Evolutionary conservation across 2,329 filamentous ascomycete genomes (phyloP), one percentile per base, ranked within the genome.

Genomic region (Pleomassaria siparia): DNA sequence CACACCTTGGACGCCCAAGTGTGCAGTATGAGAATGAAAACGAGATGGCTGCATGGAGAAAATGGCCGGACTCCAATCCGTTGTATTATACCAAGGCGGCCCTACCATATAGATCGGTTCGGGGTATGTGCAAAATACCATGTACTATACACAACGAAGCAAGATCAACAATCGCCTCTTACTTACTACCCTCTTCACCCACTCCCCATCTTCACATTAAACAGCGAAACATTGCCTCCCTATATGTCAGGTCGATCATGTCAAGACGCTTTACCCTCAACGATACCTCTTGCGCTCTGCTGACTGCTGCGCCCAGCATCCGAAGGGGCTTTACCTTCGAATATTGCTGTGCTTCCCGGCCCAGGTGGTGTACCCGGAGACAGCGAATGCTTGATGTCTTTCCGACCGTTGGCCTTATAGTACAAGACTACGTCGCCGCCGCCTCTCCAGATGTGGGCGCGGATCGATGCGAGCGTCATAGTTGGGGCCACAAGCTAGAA

Each of bases 381-480:
- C 2, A 60, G 60, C 7, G 52, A 40, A 18, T 61, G 62, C 33
- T 62, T 64, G 51, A 79, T 78, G 50, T 81, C 77, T 72, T 89
- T 92, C 63, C 83, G 84, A n/a, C 91, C 91, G 60, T 96, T 99
- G 43, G 88, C 80, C 66, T 91, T 95, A 78, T 99, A 99, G 64
- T 90, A 83, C 41, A 99, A 77, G 44, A 95, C 74, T 55, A 99
- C 88, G 72, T 99, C 94, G 60, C 88, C 91, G n/a, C 90, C 90
- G 35, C 89, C 90, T 62, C 95, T 90, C 94, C 94, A 99, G 44
- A 97, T 79, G 65, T 96, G 91, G 2, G 91, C 87, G 25, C 92
- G 86, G 35, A 99, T 84, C 0, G 91, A 96, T 4, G 91, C 90
- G n/a, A 99, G 81, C 28, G 88, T 97, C 87, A 96, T 96, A 25